These are phyloP conservation scores for Quambalaria eucalypti DNA, from an alignment of 1,284 basidiomycete species.

Conservation along the genomic window DNA sequence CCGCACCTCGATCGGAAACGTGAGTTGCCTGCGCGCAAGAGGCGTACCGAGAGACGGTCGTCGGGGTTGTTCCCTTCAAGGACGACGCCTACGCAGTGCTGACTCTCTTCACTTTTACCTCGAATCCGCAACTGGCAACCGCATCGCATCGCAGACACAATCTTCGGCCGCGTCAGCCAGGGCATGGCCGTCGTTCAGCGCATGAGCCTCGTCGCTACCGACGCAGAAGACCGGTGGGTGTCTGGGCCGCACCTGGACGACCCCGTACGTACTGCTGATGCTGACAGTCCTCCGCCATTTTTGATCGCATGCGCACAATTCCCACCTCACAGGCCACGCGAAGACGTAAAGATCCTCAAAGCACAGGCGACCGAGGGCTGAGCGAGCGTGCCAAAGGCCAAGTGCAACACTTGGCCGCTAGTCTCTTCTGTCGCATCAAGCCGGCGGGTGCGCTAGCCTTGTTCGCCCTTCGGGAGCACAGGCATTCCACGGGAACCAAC, in stretches of 20 bases:
- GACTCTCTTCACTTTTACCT: neutral
- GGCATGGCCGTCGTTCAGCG: conserved; percentile 19
- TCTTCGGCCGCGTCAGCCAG: conserved; percentile 16
- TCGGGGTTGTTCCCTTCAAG: neutral
- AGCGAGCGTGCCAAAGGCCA: too few relatives aligned
- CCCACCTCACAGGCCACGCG: conserved; percentile 2
- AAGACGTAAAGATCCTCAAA: conserved; percentile 9
- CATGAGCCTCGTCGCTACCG: conserved; percentile 16
- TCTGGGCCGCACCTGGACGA: neutral
- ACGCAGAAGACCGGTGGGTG: conserved; percentile 13
- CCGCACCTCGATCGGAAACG: conserved; percentile 20
- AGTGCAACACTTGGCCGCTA: too few relatives aligned
- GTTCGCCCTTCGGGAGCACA: too few relatives aligned
- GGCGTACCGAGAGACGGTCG: conserved; percentile 4
- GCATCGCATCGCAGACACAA: neutral
- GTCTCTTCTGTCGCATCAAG: too few relatives aligned
- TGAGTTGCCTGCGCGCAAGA: conserved; percentile 4
- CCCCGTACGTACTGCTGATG: neutral
- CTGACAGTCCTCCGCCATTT: neutral
- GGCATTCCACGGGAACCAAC: too few relatives aligned
- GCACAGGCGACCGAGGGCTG: neutral
- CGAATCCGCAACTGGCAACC: neutral
- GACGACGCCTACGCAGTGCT: neutral
- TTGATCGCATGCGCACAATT: too few relatives aligned
- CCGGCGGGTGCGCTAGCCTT: too few relatives aligned